Evolutionary conservation across 495 filamentous ascomycete genomes (phyloP), one percentile per base, ranked within the genome.

Genomic region (Talaromyces ruber): DNA sequence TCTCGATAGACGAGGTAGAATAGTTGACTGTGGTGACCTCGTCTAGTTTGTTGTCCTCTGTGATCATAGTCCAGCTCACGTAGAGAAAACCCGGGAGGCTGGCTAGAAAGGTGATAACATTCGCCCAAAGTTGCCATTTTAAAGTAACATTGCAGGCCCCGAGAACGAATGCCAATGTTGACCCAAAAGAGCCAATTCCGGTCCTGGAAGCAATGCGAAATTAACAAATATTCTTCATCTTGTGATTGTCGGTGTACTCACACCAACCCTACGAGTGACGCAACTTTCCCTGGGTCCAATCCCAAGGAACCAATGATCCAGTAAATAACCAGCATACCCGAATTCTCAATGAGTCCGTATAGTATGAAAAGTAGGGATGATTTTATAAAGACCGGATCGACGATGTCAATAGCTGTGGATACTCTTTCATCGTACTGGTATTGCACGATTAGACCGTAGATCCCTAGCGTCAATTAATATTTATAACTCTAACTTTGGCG

Each of bases 361-460:
- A 57, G 28, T 12, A 57, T 57, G 28, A 57, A 57, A 8, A 57
- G 18, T 16, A 57, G 28, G 25, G 6, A 34, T 32, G 54, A 57
- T 34, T 57, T 57, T 25, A 14, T 28, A 21, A 57, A 57, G 54
- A 57, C 28, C 4, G 54, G 54, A 34, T 57, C 26, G 4, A 21
- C 14, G 16, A 57, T 57, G 18, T 57, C 54, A 32, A 57, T 57
- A 6, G 28, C 28, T 2, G 54, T 34, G 12, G 11, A 4, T 6
- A 26, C 16, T 16, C 45, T 24, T 32, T 57, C 34, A 1, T 30
- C 25, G 54, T 57, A 57, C 18, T 57, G 54, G 29, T 57, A 57
- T 57, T 57, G 54, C 16, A 57, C 54, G 25, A 57, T 32, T 22
- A 57, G 11, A 7, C 54, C 54, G 28, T 57, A 57, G 25, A 57